Evolutionary conservation across 257 asterid genomes (phyloP).

Genomic region (Mitragyna speciosa): DNA sequence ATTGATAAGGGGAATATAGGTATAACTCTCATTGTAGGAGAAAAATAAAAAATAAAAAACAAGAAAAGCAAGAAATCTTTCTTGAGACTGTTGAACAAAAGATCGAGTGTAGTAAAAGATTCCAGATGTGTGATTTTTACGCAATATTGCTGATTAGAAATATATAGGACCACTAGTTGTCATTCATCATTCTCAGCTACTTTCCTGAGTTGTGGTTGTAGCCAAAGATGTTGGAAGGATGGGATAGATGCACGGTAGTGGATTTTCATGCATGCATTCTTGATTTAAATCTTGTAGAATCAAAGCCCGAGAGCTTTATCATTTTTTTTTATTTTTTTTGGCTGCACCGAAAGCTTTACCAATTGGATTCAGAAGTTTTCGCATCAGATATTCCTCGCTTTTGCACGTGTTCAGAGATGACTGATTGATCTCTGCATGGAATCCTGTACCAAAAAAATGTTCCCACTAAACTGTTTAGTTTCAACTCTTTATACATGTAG

Average conservation of each 20-base stretch:
- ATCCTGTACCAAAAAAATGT: neutral
- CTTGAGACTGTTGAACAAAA: neutral
- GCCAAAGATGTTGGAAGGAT: neutral
- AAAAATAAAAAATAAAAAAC: neutral
- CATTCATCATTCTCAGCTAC: neutral
- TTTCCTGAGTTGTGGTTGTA: neutral
- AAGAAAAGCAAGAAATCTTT: neutral
- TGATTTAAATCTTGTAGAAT: neutral
- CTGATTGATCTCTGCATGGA: neutral
- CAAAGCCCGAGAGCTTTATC: neutral
- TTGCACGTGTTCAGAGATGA: neutral
- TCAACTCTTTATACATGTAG: neutral
- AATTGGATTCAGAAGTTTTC: neutral
- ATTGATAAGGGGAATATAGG: neutral
- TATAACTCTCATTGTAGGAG: neutral
- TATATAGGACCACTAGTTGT: neutral
- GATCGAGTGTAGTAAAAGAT: neutral
- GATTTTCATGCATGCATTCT: neutral
- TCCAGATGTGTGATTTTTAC: constrained; percentile 8
- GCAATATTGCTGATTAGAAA: neutral
- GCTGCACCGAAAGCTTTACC: neutral
- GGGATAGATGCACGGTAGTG: neutral
- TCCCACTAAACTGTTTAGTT: too few species aligned
- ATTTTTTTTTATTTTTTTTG: too few species aligned
- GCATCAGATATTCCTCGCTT: neutral